These are phyloP conservation scores for Candida coquimbonensis DNA, from an alignment of 805 yeast genomes.

Conservation along the genomic window DNA sequence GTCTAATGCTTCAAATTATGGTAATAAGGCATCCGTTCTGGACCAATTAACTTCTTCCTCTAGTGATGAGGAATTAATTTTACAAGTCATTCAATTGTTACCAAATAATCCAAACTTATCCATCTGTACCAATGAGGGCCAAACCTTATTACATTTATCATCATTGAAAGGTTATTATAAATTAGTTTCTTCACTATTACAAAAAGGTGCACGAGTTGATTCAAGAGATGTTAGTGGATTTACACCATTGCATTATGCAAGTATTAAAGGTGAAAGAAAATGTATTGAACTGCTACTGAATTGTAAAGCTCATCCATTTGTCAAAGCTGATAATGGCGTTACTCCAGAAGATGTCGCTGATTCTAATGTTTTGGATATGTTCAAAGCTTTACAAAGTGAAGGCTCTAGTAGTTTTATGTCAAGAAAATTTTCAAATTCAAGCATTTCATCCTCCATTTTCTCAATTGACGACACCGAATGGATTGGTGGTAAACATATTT, in stretches of 20 bases:
- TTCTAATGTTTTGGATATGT: conserved; percentile 26
- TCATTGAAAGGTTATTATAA: conserved; percentile 63
- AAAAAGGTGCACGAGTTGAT: conserved; percentile 61
- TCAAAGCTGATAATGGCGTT: conserved; percentile 45
- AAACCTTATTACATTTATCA: conserved; percentile 83
- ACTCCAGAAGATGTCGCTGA: conserved; percentile 37
- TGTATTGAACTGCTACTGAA: conserved; percentile 54
- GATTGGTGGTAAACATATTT: conserved; percentile 24
- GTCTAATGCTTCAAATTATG: conserved; percentile 1
- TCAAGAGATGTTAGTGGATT: conserved; percentile 71
- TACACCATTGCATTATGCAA: conserved; percentile 85
- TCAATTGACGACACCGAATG: conserved; percentile 25
- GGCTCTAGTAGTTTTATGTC: conserved; percentile 6
- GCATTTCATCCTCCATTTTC: conserved; percentile 24
- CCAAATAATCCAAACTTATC: conserved; percentile 75
- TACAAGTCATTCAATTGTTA: conserved; percentile 56
- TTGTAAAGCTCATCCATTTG: conserved; percentile 53
- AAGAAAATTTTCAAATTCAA: conserved; percentile 21
- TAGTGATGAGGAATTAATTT: conserved; percentile 32
- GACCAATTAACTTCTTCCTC: conserved; percentile 3
- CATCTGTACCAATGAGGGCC: conserved; percentile 75
- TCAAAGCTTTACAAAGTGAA: conserved; percentile 13
- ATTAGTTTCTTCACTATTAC: conserved; percentile 57
- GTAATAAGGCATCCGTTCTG: conserved; percentile 1
- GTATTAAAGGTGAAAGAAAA: conserved; percentile 64